A percentile compares a stretch with the other conserved stretches of the same genome.
Evolutionary conservation across 2,329 filamentous ascomycete genomes (phyloP).

Genomic region (Trichophyton simii): DNA sequence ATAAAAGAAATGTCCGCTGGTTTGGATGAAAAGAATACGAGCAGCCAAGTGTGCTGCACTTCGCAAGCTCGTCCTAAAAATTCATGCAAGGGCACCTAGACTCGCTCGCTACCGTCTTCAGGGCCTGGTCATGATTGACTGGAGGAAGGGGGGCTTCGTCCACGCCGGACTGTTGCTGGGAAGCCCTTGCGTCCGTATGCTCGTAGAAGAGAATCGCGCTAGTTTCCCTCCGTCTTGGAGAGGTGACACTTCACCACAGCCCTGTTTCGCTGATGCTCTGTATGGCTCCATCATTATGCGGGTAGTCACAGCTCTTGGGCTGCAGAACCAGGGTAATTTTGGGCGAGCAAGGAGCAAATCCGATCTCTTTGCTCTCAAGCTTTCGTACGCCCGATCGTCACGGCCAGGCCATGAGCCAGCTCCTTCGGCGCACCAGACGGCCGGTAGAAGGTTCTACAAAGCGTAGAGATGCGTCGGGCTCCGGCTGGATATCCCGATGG

Average conservation of each 20-base stretch:
- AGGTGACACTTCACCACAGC: not conserved
- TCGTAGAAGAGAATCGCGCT: not conserved
- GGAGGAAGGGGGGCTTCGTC: not conserved
- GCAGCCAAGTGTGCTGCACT: not conserved
- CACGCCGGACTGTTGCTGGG: not conserved
- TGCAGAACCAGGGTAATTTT: not conserved
- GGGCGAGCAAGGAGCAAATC: constrained; percentile 2
- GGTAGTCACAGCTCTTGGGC: not conserved
- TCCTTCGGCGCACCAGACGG: not conserved
- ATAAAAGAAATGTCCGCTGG: not conserved
- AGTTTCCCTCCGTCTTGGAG: constrained; percentile 1
- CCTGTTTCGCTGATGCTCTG: not conserved
- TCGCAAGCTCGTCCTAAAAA: not conserved
- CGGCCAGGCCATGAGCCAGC: not conserved
- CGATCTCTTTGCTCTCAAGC: not conserved
- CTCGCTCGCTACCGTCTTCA: not conserved
- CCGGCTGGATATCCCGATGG: not conserved
- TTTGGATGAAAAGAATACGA: not conserved
- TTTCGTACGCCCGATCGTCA: not conserved
- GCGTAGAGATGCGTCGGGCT: not conserved
- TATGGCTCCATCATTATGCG: constrained; percentile 1
- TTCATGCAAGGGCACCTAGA: not conserved
- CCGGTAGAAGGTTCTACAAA: not conserved
- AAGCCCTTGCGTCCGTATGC: constrained; percentile 4
- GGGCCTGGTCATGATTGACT: not conserved